Percentiles rank a stretch among this genome's conserved stretches.
phyloP scores from a whole-genome alignment of 2,329 filamentous ascomycete genomes.

The Tolypocladium sp. region DNA sequence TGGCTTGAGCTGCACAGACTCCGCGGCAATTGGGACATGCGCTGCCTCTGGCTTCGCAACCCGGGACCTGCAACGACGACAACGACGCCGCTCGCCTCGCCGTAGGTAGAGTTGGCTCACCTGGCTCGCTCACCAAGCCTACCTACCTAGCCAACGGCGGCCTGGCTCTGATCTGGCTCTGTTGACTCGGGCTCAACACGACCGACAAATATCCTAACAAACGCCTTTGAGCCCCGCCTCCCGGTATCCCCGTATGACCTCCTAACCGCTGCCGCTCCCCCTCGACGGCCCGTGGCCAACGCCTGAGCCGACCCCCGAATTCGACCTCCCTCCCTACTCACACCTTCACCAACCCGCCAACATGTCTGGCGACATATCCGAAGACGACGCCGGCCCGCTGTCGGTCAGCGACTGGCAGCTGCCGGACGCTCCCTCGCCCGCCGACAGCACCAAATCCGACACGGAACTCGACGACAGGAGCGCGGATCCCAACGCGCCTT shows the following conservation, averaged over 20 bases:
- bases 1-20: slow-evolving; percentile 23
- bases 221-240: neutral
- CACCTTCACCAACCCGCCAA: slow-evolving; percentile 6
- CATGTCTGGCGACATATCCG: slow-evolving; percentile 31
- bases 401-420: slow-evolving; percentile 25
- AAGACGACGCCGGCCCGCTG: slow-evolving; percentile 30
- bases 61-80: slow-evolving; percentile 15
- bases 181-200: neutral
- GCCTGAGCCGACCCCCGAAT: neutral
- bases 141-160: neutral
- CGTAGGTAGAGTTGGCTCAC: neutral
- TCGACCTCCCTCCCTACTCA: neutral
- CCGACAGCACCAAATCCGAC: slow-evolving; percentile 33
- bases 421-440: slow-evolving; percentile 27
- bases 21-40: slow-evolving; percentile 29
- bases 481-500: slow-evolving; percentile 23
- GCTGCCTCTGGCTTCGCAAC: slow-evolving; percentile 23
- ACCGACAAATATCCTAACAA: neutral
- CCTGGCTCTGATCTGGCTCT: neutral
- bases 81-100: slow-evolving; percentile 5
- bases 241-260: slow-evolving; percentile 5
- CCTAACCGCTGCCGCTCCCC: neutral
- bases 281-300: slow-evolving; percentile 3
- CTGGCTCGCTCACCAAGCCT: neutral
- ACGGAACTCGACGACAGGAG: slow-evolving; percentile 28